Evolutionary conservation across 441 rosid genomes (phyloP).

Genomic region (Erodium texanum): DNA sequence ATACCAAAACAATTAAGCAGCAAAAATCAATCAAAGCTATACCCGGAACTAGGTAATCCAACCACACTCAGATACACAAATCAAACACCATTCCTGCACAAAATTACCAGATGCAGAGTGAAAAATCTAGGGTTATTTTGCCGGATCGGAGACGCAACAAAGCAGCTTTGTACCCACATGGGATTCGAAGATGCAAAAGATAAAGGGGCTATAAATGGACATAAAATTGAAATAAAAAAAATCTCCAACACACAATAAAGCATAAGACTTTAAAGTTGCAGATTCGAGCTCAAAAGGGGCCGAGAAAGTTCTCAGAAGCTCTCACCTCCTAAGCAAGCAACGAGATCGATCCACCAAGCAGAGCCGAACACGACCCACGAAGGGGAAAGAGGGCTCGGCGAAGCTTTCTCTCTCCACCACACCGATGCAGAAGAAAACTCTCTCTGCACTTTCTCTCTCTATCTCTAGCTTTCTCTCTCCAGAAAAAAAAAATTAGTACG

Average conservation of each 20-base stretch:
- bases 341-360: conserved; percentile 26
- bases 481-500: conserved; percentile 1
- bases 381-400: conserved; percentile 22
- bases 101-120: conserved; percentile 17
- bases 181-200: conserved; percentile 27
- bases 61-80: conserved; percentile 20
- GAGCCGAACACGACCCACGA: neutral
- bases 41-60: conserved; percentile 36
- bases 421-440: conserved; percentile 6
- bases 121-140: conserved; percentile 32
- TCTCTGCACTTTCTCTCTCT: conserved; percentile 28
- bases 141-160: conserved; percentile 30
- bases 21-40: neutral
- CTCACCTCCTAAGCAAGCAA: conserved; percentile 30
- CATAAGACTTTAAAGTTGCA: conserved; percentile 21
- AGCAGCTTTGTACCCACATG: conserved; percentile 33
- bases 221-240: conserved; percentile 5
- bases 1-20: neutral
- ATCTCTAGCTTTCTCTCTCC: conserved; percentile 16
- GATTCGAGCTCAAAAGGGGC: conserved; percentile 32
- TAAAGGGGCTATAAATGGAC: conserved; percentile 15
- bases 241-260: neutral
- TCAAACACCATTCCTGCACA: conserved; percentile 16
- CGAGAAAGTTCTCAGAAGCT: conserved; percentile 32
- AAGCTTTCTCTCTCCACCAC: conserved; percentile 24